These are phyloP conservation scores for Calonectria fujianensis DNA, from an alignment of 2,329 filamentous ascomycete genomes.

Conservation along the genomic window DNA sequence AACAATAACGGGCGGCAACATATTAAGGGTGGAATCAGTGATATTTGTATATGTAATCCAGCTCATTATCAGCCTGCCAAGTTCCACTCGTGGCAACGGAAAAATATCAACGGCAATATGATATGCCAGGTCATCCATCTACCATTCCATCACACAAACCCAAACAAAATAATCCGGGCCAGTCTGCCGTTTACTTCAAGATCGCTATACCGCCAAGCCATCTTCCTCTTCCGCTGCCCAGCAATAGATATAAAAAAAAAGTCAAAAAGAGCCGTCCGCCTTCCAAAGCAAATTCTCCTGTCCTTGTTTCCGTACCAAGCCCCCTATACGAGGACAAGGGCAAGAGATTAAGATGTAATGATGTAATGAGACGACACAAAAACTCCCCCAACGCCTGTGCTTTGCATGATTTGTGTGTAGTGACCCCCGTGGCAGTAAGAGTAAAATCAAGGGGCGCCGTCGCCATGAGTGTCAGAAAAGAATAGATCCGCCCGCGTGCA, in stretches of 20 bases:
- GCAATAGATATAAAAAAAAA: constrained; percentile 11
- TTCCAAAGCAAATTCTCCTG: constrained; percentile 28
- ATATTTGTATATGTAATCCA: constrained; percentile 34
- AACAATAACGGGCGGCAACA: not conserved
- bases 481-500: constrained; percentile 37
- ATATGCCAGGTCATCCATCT: constrained; percentile 30
- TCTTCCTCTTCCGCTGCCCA: not conserved
- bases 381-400: constrained; percentile 42
- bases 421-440: constrained; percentile 3
- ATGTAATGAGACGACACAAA: constrained; percentile 23
- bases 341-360: constrained; percentile 12
- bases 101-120: constrained; percentile 20
- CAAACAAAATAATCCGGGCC: constrained; percentile 22
- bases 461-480: constrained; percentile 36
- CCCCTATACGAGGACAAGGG: not conserved
- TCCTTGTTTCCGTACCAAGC: not conserved
- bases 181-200: constrained; percentile 33
- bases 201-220: constrained; percentile 35
- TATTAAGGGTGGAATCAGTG: not conserved
- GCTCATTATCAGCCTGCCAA: constrained; percentile 37
- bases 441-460: constrained; percentile 28
- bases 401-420: constrained; percentile 33
- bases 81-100: not conserved
- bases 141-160: constrained; percentile 23
- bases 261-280: constrained; percentile 10